phyloP scores from a whole-genome alignment of 495 filamentous ascomycete species.

The Aspergillus baeticus region DNA sequence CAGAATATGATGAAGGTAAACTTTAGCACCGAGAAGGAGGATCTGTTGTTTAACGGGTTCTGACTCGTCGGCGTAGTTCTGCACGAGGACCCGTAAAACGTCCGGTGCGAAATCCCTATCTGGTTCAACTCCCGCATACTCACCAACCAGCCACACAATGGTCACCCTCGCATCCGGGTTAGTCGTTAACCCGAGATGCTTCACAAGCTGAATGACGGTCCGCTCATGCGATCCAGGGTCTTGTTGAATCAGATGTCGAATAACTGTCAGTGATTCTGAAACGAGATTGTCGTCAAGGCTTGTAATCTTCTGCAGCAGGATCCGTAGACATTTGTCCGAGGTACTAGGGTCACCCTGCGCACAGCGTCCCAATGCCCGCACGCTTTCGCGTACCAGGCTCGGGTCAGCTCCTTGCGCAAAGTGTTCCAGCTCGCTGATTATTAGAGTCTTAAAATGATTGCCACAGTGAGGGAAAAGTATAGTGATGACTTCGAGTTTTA shows the following conservation, averaged over 20 bases:
- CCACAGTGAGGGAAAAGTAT: slow-evolving; percentile 84
- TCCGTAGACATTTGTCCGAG: slow-evolving; percentile 70
- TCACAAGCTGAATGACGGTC: slow-evolving; percentile 89
- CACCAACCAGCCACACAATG: slow-evolving; percentile 96
- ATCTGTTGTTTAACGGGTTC: slow-evolving; percentile 89
- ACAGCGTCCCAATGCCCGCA: slow-evolving; percentile 89
- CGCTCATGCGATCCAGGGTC: slow-evolving; percentile 70
- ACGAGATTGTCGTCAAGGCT: slow-evolving; percentile 82
- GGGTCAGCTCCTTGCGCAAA: slow-evolving; percentile 78
- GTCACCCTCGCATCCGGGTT: slow-evolving; percentile 84
- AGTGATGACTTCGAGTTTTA: slow-evolving; percentile 89
- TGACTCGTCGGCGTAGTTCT: slow-evolving; percentile 77
- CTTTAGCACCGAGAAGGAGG: slow-evolving; percentile 86
- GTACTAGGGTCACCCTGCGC: slow-evolving; percentile 73
- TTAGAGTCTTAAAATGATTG: slow-evolving; percentile 72
- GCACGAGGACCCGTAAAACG: slow-evolving; percentile 84
- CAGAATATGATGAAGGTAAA: slow-evolving; percentile 80
- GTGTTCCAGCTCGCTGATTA: slow-evolving; percentile 89
- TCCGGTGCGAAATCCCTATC: slow-evolving; percentile 89
- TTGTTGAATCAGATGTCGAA: slow-evolving; percentile 93
- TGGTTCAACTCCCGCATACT: slow-evolving; percentile 77
- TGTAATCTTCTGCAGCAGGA: slow-evolving; percentile 81
- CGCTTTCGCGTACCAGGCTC: slow-evolving; percentile 78
- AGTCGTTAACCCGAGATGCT: slow-evolving; percentile 80
- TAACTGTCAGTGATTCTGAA: slow-evolving; percentile 87